Conservation (phyloP, 2,329 filamentous ascomycete genomes). For the Talaromyces atroroseus region DNA sequence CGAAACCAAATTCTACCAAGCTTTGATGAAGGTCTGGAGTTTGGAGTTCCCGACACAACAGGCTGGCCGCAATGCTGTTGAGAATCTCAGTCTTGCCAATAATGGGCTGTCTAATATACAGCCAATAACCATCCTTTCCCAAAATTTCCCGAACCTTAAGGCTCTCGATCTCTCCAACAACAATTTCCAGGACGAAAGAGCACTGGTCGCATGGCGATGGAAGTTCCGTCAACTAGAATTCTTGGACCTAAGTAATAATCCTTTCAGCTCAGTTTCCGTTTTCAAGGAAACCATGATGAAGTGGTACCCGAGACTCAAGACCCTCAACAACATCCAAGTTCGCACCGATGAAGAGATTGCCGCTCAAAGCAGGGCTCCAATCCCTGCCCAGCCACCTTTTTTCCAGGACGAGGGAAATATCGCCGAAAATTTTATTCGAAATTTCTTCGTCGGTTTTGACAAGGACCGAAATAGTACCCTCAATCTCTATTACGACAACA, state of each 20-base stretch:
- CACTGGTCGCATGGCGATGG: slow-evolving; percentile 69
- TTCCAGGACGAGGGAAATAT: slow-evolving; percentile 71
- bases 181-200: slow-evolving; percentile 62
- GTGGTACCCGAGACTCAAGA: slow-evolving; percentile 77
- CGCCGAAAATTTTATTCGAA: slow-evolving; percentile 67
- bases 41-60: slow-evolving; percentile 65
- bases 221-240: slow-evolving; percentile 76
- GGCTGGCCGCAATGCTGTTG: slow-evolving; percentile 70
- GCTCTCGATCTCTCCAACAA: slow-evolving; percentile 88
- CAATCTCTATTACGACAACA: slow-evolving; percentile 66
- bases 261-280: slow-evolving; percentile 58
- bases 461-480: slow-evolving; percentile 60
- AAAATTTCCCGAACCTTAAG: slow-evolving; percentile 76
- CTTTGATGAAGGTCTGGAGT: slow-evolving; percentile 81
- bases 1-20: slow-evolving; percentile 83
- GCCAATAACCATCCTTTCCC: slow-evolving; percentile 68
- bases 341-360: slow-evolving; percentile 66
- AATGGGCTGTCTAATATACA: slow-evolving; percentile 71
- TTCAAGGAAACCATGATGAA: slow-evolving; percentile 65
- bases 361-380: slow-evolving; percentile 54
- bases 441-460: slow-evolving; percentile 72
- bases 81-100: slow-evolving; percentile 73
- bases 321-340: slow-evolving; percentile 69
- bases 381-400: slow-evolving; percentile 57
- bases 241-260: slow-evolving; percentile 71